Base-by-base conservation (phyloP, 768 basidiomycete species). In the Erythrobasidium yunnanense region DNA sequence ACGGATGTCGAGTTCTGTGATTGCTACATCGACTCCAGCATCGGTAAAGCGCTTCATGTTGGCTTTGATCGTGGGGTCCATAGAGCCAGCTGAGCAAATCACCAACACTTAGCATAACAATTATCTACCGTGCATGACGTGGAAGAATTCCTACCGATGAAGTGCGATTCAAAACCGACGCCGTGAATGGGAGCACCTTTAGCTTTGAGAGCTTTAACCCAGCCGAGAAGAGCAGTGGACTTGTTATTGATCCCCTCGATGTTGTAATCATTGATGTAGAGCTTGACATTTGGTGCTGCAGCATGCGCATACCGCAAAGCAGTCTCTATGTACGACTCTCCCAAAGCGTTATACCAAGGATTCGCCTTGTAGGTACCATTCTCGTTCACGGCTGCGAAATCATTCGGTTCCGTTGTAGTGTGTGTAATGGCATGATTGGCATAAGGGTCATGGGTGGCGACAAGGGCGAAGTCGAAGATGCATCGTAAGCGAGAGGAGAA, bases 41-140 rank as follows among this genome's bases (percentile, higher is more conserved):
- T 74, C 74, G 18, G 70, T 73, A 69, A 75, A 75, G 52, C 58
- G 55, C 35, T 68, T 69, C 74, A 75, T 73, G n/a, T n/a, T n/a
- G n/a, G n/a, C n/a, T n/a, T n/a, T n/a, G n/a, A n/a, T n/a, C n/a
- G n/a, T n/a, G n/a, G n/a, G n/a, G n/a, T n/a, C n/a, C n/a, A n/a
- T n/a, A n/a, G n/a, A n/a, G n/a, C n/a, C n/a, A n/a, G n/a, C n/a
- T n/a, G n/a, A n/a, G n/a, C n/a, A n/a, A n/a, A n/a, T n/a, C n/a
- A n/a, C n/a, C n/a, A n/a, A n/a, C n/a, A n/a, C n/a, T n/a, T n/a
- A n/a, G n/a, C n/a, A n/a, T n/a, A n/a, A n/a, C n/a, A n/a, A n/a
- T n/a, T n/a, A n/a, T n/a, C n/a, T n/a, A n/a, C n/a, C n/a, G n/a
- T n/a, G n/a, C n/a, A n/a, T n/a, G n/a, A n/a, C n/a, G n/a, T n/a